These are phyloP conservation scores for Suhomyces terraborum DNA, from an alignment of 1,139 yeast genomes.

Conservation along the genomic window DNA sequence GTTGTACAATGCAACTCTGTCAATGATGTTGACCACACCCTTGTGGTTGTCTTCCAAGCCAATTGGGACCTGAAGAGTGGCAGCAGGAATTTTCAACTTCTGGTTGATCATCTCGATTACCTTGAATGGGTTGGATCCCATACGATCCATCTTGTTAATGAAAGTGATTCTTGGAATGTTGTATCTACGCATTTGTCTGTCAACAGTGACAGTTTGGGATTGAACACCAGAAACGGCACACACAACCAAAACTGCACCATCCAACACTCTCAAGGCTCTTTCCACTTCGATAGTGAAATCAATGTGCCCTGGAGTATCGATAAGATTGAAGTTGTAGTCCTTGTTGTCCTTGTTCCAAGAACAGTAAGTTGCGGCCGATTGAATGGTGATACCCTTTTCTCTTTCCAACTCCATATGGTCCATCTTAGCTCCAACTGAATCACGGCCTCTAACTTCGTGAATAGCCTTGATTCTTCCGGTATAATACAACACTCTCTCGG, in stretches of 20 bases:
- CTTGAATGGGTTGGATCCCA: slow-evolving; percentile 97
- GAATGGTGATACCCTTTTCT: slow-evolving; percentile 64
- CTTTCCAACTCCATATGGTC: slow-evolving; percentile 75
- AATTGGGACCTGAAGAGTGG: slow-evolving; percentile 96
- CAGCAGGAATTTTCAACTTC: slow-evolving; percentile 91
- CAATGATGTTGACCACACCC: slow-evolving; percentile 91
- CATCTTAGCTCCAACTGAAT: slow-evolving; percentile 94
- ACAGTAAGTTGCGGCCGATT: slow-evolving; percentile 98
- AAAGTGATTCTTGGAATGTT: slow-evolving; percentile 96
- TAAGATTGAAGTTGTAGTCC: slow-evolving; percentile 70
- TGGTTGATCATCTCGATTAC: slow-evolving; percentile 89
- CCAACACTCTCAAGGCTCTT: slow-evolving; percentile 93
- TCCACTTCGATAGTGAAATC: slow-evolving; percentile 98
- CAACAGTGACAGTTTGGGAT: slow-evolving; percentile 97
- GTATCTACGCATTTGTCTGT: slow-evolving; percentile 97
- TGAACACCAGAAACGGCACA: slow-evolving; percentile 99
- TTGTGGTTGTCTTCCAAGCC: slow-evolving; percentile 83
- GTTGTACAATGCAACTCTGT: slow-evolving; percentile 82
- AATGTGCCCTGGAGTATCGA: slow-evolving; percentile 59
- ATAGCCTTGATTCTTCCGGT: slow-evolving; percentile 97
- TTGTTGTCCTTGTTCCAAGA: slow-evolving; percentile 80
- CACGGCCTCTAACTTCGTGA: slow-evolving; percentile 98
- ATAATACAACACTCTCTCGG: slow-evolving; percentile 93
- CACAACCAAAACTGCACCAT: slow-evolving; percentile 96
- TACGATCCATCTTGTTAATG: slow-evolving; percentile 97